Evolutionary conservation across 768 basidiomycete species (phyloP).

Genomic region (Boletus rufocinnamomeus): DNA sequence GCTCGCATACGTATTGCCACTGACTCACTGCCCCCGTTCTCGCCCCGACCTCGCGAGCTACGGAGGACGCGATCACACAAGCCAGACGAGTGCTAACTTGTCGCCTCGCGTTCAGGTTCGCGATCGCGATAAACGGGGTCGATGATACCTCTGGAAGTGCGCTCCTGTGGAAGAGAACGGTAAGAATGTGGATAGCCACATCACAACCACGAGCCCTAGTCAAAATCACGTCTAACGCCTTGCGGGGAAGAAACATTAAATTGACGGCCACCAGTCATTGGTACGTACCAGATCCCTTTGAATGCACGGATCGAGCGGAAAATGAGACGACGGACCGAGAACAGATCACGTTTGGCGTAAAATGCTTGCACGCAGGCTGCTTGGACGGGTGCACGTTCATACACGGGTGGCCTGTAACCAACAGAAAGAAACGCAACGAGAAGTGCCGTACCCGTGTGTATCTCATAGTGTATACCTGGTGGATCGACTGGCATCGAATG

Average conservation of each 20-base stretch:
- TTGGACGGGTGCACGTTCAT: not conserved
- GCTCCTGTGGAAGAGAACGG: not conserved
- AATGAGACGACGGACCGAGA: not conserved
- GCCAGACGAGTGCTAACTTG: not conserved
- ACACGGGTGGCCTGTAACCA: not conserved
- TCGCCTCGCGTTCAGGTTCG: not conserved
- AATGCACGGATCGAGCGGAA: not conserved
- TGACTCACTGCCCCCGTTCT: too few relatives aligned
- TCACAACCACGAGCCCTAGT: not conserved
- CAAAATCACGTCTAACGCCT: not conserved
- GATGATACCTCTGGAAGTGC: not conserved
- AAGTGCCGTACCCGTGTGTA: not conserved
- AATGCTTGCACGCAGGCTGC: not conserved
- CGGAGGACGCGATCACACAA: not conserved
- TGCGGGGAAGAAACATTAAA: not conserved
- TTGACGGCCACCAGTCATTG: too few relatives aligned
- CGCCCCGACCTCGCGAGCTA: too few relatives aligned
- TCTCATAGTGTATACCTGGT: not conserved
- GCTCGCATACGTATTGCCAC: too few relatives aligned
- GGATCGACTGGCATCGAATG: not conserved
- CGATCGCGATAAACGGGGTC: not conserved
- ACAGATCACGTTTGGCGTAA: not conserved
- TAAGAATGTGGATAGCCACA: not conserved
- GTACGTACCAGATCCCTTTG: too few relatives aligned
- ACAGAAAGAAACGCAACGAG: not conserved